A percentile compares a stretch with the other conserved stretches of the same genome.
These are phyloP conservation scores for Melampsora americana DNA, from an alignment of 1,284 basidiomycete genomes.

Conservation along the genomic window DNA sequence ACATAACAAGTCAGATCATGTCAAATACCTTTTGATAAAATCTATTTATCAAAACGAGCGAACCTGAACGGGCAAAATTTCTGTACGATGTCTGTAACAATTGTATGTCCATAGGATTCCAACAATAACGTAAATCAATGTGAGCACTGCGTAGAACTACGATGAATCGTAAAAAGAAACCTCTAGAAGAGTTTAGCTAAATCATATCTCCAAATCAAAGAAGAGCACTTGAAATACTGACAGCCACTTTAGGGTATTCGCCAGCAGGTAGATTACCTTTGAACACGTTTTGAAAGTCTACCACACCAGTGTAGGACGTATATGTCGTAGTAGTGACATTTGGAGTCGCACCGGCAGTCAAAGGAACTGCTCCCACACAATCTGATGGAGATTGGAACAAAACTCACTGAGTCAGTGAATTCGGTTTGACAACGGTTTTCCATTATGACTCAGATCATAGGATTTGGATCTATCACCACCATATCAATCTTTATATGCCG, in stretches of 20 bases:
- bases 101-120: constrained; percentile 76
- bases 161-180: background rate
- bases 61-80: constrained; percentile 80
- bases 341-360: constrained; percentile 27
- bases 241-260: constrained; percentile 96
- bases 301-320: constrained; percentile 74
- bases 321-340: constrained; percentile 59
- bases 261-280: constrained; percentile 82
- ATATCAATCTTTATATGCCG: no score
- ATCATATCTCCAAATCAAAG: background rate
- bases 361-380: constrained; percentile 18
- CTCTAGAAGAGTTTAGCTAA: no score
- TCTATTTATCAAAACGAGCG: constrained; percentile 47
- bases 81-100: constrained; percentile 74
- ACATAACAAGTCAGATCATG: background rate
- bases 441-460: no score
- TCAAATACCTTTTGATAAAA: background rate
- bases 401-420: constrained; percentile 23
- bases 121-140: constrained; percentile 69
- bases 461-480: constrained; percentile 13
- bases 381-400: background rate
- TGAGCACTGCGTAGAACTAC: constrained; percentile 84
- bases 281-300: constrained; percentile 85
- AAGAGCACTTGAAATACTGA: constrained; percentile 57
- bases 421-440: constrained; percentile 28